Evolutionary conservation across 106 monocot genomes (phyloP), one percentile per base, ranked within the genome.

Genomic region (Dendrobium officinale): DNA sequence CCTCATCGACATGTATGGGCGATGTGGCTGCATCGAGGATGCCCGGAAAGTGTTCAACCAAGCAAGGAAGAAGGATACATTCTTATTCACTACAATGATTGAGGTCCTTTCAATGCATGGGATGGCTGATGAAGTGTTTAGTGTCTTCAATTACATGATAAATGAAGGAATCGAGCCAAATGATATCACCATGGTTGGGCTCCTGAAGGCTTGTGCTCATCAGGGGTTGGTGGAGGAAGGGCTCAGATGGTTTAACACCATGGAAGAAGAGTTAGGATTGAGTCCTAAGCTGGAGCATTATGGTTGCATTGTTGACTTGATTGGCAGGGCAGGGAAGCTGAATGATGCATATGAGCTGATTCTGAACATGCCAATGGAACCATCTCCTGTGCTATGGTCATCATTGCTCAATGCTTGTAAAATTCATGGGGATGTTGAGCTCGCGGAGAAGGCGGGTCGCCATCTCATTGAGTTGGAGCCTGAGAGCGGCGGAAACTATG

Each of bases 1-100:
- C 0, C 68, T 96, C 47, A 81, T 93, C n/a, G 91, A 96, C 33
- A 91, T 96, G 91, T 91, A 96, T 79, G 73, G 83, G 20, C 86
- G 83, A 61, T 89, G 93, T 54, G 93, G 95, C 5, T 18, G 72
- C 40, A 33, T 84, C 18, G 85, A 90, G 43, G 86, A 86, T 29
- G 93, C 84, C 2, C 31, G 80, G 17, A 18, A 22, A 3, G 85
- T 96, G 42, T 96, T 93, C 68, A 56, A 78, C 33, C 22, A 33
- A 8, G 85, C 88, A 84, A 1, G 42, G 1, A 75, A 77, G 73
- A 91, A 85, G 85, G 90, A 89, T 47, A 20, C 77, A 24, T 90
- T 82, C 84, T 80, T 89, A 0, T 93, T 88, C 49, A 87, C 86
- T 37, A 88, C 78, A 10, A 79, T 88, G 83, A 88, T 96, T 40